Percentiles rank a stretch among this genome's conserved stretches.
Conservation (phyloP, 2,329 filamentous ascomycete genomes). For the Aureobasidium uvarum region DNA sequence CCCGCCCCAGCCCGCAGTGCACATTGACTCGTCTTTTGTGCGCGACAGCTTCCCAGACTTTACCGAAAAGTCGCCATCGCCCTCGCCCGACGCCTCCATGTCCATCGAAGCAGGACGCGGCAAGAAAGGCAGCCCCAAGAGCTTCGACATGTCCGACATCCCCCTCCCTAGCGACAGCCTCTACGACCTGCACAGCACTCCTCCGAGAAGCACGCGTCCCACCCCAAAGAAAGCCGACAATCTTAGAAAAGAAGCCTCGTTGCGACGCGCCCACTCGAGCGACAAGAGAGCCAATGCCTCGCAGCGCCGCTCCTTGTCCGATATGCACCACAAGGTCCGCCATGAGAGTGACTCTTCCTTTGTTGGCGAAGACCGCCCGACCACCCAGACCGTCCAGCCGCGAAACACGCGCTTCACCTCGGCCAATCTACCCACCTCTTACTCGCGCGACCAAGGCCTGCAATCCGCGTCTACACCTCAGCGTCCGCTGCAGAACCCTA, state of each 20-base stretch:
- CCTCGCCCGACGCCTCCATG: slow-evolving; percentile 5
- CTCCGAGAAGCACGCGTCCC: slow-evolving; percentile 36
- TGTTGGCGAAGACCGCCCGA: slow-evolving; percentile 51
- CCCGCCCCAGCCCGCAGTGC: slow-evolving; percentile 7
- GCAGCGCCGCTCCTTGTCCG: slow-evolving; percentile 53
- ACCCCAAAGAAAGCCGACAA: slow-evolving; percentile 35
- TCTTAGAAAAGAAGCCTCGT: slow-evolving; percentile 48
- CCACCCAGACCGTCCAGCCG: slow-evolving; percentile 43
- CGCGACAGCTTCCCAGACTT: slow-evolving; percentile 25
- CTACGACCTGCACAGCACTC: slow-evolving; percentile 47
- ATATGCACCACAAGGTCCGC: slow-evolving; percentile 55
- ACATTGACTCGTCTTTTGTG: slow-evolving; percentile 17
- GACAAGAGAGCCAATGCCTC: slow-evolving; percentile 31
- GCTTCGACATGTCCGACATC: slow-evolving; percentile 51
- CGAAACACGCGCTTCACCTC: slow-evolving; percentile 57
- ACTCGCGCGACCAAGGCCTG: slow-evolving; percentile 17
- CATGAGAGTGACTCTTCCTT: slow-evolving; percentile 54
- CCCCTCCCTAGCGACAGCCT: slow-evolving; percentile 51
- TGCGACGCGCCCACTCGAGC: slow-evolving; percentile 44
- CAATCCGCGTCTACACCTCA: slow-evolving; percentile 31
- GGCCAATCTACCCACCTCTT: slow-evolving; percentile 26
- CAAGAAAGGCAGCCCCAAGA: slow-evolving; percentile 41
- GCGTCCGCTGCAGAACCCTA: slow-evolving; percentile 33
- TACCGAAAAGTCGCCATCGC: slow-evolving; percentile 12
- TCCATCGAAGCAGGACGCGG: slow-evolving; percentile 60